Conservation (phyloP, 2,329 filamentous ascomycete species). For the Graphilbum sp. region DNA sequence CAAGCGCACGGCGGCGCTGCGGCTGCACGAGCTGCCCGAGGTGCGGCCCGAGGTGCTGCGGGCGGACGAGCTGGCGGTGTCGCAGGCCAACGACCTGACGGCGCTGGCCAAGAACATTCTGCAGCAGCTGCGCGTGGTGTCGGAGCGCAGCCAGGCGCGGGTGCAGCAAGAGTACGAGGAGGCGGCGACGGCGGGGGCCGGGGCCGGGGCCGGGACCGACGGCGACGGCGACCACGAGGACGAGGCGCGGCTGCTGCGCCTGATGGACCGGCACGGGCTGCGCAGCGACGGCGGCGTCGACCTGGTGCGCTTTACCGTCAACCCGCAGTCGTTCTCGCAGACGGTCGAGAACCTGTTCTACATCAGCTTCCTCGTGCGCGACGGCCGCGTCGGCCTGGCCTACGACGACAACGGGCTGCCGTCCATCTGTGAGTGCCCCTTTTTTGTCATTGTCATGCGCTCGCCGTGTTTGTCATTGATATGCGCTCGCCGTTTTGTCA, state of each 20-base stretch:
- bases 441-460: background rate
- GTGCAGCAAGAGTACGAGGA: constrained; percentile 20
- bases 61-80: constrained; percentile 54
- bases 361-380: constrained; percentile 80
- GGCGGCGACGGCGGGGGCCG: too few relatives aligned
- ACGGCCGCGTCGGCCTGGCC: constrained; percentile 61
- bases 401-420: constrained; percentile 60
- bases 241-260: constrained; percentile 14
- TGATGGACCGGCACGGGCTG: constrained; percentile 48
- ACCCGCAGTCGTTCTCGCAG: constrained; percentile 81
- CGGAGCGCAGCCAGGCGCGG: constrained; percentile 28
- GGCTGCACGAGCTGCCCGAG: constrained; percentile 49
- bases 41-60: constrained; percentile 65
- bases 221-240: constrained; percentile 29
- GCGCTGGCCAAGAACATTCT: constrained; percentile 58
- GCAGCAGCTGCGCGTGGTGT: constrained; percentile 35
- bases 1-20: constrained; percentile 55
- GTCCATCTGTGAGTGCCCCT: constrained; percentile 51
- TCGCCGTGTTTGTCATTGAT: too few relatives aligned
- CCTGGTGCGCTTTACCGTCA: constrained; percentile 75
- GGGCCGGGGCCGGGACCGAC: constrained; percentile 18
- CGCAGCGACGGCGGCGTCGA: constrained; percentile 55
- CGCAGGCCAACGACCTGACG: constrained; percentile 67
- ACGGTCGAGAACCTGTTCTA: constrained; percentile 97
- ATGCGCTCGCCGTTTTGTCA: too few relatives aligned